These are phyloP conservation scores for Vickermania ingenoplastis DNA, from an alignment of 208 protist species.

Conservation along the genomic window DNA sequence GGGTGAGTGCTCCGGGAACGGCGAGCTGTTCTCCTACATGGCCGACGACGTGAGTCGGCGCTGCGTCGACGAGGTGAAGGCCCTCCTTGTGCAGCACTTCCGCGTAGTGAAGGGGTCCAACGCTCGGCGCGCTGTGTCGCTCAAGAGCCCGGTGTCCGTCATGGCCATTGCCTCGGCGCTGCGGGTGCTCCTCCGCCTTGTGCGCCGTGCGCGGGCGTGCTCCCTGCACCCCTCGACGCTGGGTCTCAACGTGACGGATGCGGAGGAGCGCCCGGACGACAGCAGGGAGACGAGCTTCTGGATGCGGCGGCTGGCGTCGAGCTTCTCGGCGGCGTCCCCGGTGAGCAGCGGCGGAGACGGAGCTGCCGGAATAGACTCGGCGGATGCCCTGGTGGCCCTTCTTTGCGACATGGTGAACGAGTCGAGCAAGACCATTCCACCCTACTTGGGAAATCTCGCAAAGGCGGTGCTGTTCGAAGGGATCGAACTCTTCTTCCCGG, in stretches of 20 bases:
- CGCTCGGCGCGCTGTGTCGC: conserved; percentile 48
- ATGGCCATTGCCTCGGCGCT: conserved; percentile 42
- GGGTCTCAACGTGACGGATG: conserved; percentile 18
- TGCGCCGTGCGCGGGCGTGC: conserved; percentile 54
- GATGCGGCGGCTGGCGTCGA: background rate
- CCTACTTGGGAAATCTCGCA: conserved; percentile 33
- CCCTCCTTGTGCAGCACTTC: conserved; percentile 55
- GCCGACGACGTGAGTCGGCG: conserved; percentile 67
- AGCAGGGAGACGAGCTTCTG: background rate
- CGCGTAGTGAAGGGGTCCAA: conserved; percentile 54
- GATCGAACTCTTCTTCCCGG: conserved; percentile 71
- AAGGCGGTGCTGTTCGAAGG: conserved; percentile 46
- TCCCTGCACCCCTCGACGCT: conserved; percentile 60
- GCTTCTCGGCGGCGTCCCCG: background rate
- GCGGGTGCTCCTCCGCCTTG: conserved; percentile 56
- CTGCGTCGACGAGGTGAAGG: conserved; percentile 53
- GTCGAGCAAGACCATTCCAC: conserved; percentile 34
- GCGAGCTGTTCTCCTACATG: conserved; percentile 62
- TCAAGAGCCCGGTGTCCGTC: conserved; percentile 37
- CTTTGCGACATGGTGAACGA: conserved; percentile 73
- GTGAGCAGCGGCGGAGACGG: background rate
- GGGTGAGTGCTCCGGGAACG: conserved; percentile 12
- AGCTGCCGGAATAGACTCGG: background rate
- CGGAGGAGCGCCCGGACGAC: background rate
- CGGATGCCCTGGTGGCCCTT: conserved; percentile 38